Conservation (phyloP, 2,329 filamentous ascomycete species). For the Aspergillus ustus region DNA sequence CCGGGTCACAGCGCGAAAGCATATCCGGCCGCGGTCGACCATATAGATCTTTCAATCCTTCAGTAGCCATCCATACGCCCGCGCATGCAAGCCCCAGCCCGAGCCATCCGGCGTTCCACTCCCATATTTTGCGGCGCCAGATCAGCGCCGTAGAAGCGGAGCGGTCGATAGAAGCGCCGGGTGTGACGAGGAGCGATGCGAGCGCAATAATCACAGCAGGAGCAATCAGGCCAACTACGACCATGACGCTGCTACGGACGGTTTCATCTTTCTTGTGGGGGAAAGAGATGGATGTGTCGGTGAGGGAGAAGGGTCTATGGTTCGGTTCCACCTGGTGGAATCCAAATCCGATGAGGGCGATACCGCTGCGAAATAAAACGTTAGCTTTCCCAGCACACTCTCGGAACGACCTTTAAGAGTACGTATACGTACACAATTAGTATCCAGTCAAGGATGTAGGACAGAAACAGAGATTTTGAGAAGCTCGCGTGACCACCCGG, state of each 20-base stretch:
- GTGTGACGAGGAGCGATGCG: constrained; percentile 71
- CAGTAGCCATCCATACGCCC: constrained; percentile 77
- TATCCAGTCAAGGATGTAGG: constrained; percentile 77
- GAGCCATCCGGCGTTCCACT: constrained; percentile 83
- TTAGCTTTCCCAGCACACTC: constrained; percentile 11
- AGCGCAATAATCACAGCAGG: constrained; percentile 72
- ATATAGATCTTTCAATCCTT: constrained; percentile 78
- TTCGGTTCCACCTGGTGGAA: constrained; percentile 67
- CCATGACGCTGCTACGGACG: constrained; percentile 68
- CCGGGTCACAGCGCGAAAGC: constrained; percentile 74
- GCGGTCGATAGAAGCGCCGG: constrained; percentile 68
- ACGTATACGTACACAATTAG: constrained; percentile 57
- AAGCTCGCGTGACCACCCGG: constrained; percentile 24
- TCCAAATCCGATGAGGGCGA: constrained; percentile 63
- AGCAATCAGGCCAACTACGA: constrained; percentile 65
- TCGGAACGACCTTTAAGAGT: not conserved
- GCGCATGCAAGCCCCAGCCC: constrained; percentile 76
- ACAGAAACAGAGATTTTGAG: constrained; percentile 61
- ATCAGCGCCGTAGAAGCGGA: constrained; percentile 67
- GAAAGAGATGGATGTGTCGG: constrained; percentile 78
- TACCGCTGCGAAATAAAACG: constrained; percentile 46
- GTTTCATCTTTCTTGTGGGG: constrained; percentile 73
- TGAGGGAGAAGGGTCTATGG: constrained; percentile 71
- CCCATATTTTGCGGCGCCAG: constrained; percentile 86
- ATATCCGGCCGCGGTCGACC: constrained; percentile 69